Evolutionary conservation across 2,329 filamentous ascomycete genomes (phyloP).

Genomic region (Ophiostoma montium): DNA sequence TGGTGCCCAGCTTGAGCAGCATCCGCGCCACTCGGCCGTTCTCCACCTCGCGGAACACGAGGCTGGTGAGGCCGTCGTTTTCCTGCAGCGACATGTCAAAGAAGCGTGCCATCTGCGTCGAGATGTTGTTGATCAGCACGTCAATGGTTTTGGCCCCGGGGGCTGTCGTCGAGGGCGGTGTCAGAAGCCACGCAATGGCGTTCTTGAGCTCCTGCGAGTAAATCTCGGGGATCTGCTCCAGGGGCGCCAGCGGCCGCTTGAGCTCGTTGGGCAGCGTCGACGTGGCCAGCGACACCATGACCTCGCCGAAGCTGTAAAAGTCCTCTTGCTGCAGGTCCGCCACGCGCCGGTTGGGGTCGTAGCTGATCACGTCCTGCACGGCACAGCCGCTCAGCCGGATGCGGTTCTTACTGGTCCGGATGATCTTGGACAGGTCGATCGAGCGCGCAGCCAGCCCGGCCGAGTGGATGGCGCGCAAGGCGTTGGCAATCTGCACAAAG

Average conservation of each 20-base stretch:
- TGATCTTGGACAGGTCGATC: constrained; percentile 75
- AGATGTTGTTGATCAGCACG: constrained; percentile 64
- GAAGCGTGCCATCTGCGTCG: constrained; percentile 58
- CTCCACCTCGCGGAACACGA: constrained; percentile 70
- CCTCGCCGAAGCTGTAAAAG: constrained; percentile 65
- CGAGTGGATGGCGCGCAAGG: constrained; percentile 71
- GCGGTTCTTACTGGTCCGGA: constrained; percentile 80
- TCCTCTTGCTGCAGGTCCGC: constrained; percentile 79
- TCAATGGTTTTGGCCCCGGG: constrained; percentile 57
- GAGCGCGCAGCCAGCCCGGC: constrained; percentile 72
- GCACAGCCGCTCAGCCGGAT: constrained; percentile 79
- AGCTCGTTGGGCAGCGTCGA: constrained; percentile 41
- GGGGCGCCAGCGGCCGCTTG: constrained; percentile 41
- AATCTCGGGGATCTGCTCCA: constrained; percentile 58
- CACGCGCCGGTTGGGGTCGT: constrained; percentile 53
- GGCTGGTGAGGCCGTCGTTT: constrained; percentile 58
- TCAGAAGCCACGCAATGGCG: constrained; percentile 69
- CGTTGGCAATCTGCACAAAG: constrained; percentile 79
- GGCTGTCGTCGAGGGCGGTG: constrained; percentile 34
- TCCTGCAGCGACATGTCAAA: constrained; percentile 70
- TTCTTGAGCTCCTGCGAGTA: constrained; percentile 71
- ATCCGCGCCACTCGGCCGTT: constrained; percentile 76
- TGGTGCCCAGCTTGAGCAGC: constrained; percentile 65
- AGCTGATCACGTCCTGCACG: constrained; percentile 79
- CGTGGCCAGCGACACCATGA: constrained; percentile 71